Base-by-base conservation (phyloP, 345 rosid genomes). In the Cardiospermum halicacabum region DNA sequence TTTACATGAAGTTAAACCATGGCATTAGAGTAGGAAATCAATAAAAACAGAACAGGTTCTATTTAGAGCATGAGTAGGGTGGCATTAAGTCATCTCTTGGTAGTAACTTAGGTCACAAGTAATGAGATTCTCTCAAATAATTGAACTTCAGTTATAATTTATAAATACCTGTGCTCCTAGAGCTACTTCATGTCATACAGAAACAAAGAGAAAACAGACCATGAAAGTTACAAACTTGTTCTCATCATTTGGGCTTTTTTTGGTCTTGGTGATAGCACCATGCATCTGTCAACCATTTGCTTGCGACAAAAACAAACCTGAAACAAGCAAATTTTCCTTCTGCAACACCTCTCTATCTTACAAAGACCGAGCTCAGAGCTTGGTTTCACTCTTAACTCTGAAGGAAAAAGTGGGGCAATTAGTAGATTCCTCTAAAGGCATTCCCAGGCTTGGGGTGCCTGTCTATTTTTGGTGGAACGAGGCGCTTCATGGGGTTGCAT, bases 391-490 rank as follows among this genome's bases (percentile, higher is more conserved):
- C 40, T 67, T 84, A 45, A 77, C 81, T 0, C 84, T 84, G 32
- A 65, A 65, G 53, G 92, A 87, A 64, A 87, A 87, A 71, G 88
- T 77, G 58, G 74, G 72, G 31, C 89, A 83, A 28, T 62, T 85
- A n/a, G 89, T 70, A 9, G 74, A 80, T 77, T 32, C 21, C 4
- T 85, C 95, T 50, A 56, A 76, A 0, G 82, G 82, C 34, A 72
- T 82, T 42, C 66, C 84, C 45, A 60, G 85, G 62, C 81, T 88
- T 11, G 85, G 91, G 22, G 75, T 88, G 43, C 84, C 89, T 0
- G 75, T 72, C 5, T 88, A 85, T 58, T 65, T 83, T 66, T 88
- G 95, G 95, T 88, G 95, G 91, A 72, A 82, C 0, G 95, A 85
- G 78, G 95, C 95, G 0, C 85, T 88, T 5, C 91, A 88, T 1